Conservation (phyloP, 345 rosid species). For the Combretum micranthum region DNA sequence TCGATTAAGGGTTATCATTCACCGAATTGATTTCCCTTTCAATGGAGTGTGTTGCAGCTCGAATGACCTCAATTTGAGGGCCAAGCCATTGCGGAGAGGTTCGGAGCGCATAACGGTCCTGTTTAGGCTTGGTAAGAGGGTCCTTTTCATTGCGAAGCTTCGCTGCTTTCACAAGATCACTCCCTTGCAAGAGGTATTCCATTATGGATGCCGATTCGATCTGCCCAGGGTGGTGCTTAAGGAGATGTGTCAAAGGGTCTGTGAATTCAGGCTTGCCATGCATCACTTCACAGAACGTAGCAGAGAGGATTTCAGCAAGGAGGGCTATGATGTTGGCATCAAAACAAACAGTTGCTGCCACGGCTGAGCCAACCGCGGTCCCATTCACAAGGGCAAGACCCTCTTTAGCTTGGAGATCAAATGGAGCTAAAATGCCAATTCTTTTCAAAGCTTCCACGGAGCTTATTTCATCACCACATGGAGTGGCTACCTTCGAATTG, state of each 20-base stretch:
- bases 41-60: constrained; percentile 33
- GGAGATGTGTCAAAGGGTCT: constrained; percentile 36
- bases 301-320: constrained; percentile 30
- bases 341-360: constrained; percentile 43
- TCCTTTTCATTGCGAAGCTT: constrained; percentile 28
- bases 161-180: constrained; percentile 34
- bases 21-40: constrained; percentile 51
- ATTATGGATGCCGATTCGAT: constrained; percentile 46
- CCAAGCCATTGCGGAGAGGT: constrained; percentile 60
- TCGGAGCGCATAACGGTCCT: constrained; percentile 38
- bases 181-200: constrained; percentile 27
- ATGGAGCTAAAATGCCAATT: constrained; percentile 30
- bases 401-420: constrained; percentile 46
- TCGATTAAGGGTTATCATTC: constrained; percentile 43
- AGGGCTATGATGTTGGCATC: constrained; percentile 44
- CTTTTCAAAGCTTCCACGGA: constrained; percentile 30
- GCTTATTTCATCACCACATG: constrained; percentile 25
- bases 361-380: constrained; percentile 49
- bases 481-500: constrained; percentile 33
- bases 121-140: constrained; percentile 43
- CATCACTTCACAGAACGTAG: constrained; percentile 45
- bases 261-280: constrained; percentile 41
- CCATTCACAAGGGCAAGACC: constrained; percentile 47
- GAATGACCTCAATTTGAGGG: constrained; percentile 45
- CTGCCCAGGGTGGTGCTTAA: constrained; percentile 52